Evolutionary conservation across 2,329 filamentous ascomycete genomes (phyloP).

Genomic region (Sporothrix protearum): DNA sequence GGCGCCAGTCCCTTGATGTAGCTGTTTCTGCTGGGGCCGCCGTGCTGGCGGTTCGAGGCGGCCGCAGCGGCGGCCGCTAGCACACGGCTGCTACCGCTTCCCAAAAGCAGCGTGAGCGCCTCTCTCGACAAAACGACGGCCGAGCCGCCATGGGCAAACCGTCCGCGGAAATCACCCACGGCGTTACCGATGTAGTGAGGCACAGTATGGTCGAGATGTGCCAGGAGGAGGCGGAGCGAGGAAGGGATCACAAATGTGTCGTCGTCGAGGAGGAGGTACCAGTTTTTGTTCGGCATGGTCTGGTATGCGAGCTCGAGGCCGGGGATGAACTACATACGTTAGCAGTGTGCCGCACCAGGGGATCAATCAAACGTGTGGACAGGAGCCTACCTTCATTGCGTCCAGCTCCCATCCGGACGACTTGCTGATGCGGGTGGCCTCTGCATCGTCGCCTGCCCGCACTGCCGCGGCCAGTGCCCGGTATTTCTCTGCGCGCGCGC

Average conservation of each 20-base stretch:
- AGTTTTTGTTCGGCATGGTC: slow-evolving; percentile 52
- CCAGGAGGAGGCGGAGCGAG: slow-evolving; percentile 47
- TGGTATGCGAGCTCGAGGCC: slow-evolving; percentile 52
- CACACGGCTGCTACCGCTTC: slow-evolving; percentile 9
- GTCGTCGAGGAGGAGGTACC: slow-evolving; percentile 58
- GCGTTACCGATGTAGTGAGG: slow-evolving; percentile 55
- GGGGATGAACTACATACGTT: slow-evolving; percentile 47
- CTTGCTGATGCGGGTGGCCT: slow-evolving; percentile 39
- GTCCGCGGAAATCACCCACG: slow-evolving; percentile 52
- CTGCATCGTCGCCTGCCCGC: slow-evolving; percentile 38
- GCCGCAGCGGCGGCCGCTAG: slow-evolving; percentile 4
- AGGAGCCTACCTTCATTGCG: slow-evolving; percentile 41
- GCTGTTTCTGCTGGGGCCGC: slow-evolving; percentile 25
- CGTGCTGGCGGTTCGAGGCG: background rate
- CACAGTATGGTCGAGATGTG: slow-evolving; percentile 46
- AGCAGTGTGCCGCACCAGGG: background rate
- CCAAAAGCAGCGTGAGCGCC: slow-evolving; percentile 47
- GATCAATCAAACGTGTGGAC: background rate
- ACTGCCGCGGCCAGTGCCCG: slow-evolving; percentile 40
- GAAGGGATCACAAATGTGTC: slow-evolving; percentile 54
- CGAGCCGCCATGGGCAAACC: slow-evolving; percentile 57
- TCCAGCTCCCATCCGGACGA: slow-evolving; percentile 49
- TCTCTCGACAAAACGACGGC: slow-evolving; percentile 51
- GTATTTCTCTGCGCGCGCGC: slow-evolving; percentile 42
- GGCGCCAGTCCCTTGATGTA: slow-evolving; percentile 36